Evolutionary conservation across 1,284 basidiomycete species (phyloP), one percentile per base, ranked within the genome.

Genomic region (Ustilago hordei): DNA sequence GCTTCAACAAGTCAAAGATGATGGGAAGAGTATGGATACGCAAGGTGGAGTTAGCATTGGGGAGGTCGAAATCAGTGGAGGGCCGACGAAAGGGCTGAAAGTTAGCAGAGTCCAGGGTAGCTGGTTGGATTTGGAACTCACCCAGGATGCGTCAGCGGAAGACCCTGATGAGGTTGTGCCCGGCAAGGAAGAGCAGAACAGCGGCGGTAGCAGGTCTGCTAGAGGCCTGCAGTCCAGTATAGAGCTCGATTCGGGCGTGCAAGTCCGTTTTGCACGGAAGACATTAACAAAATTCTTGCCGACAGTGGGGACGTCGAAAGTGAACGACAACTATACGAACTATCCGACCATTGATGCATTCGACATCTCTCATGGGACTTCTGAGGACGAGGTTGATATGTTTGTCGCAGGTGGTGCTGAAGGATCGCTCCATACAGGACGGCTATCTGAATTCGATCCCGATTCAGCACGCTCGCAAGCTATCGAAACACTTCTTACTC

Each of bases 31-130:
- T 5, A 39, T 63, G 1, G 66, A 64, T 8, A 71, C 77, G 32
- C 77, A 69, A 47, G 84, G 81, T 12, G 83, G 78, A 1, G 73
- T 87, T 19, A 65, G 41, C 39, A 60, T 64, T 48, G 77, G 43
- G 39, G 57, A 63, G 7, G 48, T 58, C 48, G 80, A 64, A 39
- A 28, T 19, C 7, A 57, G 60, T 1, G 77, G 69, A 15, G 74
- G 69, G 2, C 45, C 59, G 4, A 47, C 55, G 2, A 56, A 73
- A n/a, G 64, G 69, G 0, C 28, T 79, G 5, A 13, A 36, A 28
- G 50, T 78, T 23, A 31, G 54, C 34, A 43, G 78, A 15, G 76
- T 80, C 9, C 39, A 54, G 2, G 69, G 59, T 1, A 52, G 60
- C 8, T 69, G 63, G 69, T 55, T 75, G 28, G 75, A 79, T 38